Evolutionary conservation across 345 rosid genomes (phyloP).

Genomic region (Murraya paniculata): DNA sequence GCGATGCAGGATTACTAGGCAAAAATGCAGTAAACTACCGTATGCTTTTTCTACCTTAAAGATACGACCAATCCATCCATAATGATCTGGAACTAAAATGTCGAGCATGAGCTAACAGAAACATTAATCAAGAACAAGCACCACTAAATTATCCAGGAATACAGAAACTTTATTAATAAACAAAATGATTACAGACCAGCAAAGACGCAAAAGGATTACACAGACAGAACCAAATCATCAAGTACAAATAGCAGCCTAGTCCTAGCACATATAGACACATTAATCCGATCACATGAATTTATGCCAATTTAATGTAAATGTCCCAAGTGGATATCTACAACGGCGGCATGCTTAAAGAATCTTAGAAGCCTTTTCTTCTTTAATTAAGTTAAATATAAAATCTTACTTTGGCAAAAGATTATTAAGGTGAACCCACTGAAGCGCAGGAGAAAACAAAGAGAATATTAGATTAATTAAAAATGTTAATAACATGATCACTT

Average conservation of each 20-base stretch:
- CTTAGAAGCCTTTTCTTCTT: constrained; percentile 22
- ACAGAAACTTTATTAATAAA: background rate
- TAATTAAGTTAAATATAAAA: constrained; percentile 13
- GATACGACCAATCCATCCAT: background rate
- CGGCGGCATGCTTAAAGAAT: constrained; percentile 18
- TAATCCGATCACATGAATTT: constrained; percentile 22
- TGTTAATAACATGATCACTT: constrained; percentile 15
- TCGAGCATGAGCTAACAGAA: background rate
- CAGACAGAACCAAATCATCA: background rate
- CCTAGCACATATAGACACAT: constrained; percentile 7
- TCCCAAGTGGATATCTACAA: constrained; percentile 13
- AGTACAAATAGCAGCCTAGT: constrained; percentile 11
- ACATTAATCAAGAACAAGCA: background rate
- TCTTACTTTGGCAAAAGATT: constrained; percentile 3
- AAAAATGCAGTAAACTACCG: background rate
- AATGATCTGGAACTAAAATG: background rate
- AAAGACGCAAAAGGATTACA: background rate
- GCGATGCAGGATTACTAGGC: background rate
- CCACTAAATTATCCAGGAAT: background rate
- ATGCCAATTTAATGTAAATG: constrained; percentile 7
- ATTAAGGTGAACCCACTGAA: constrained; percentile 10
- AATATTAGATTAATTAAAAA: constrained; percentile 13
- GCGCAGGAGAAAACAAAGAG: constrained; percentile 11
- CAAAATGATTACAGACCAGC: background rate
- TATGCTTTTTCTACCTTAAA: background rate